A percentile compares a stretch with the other conserved stretches of the same genome.
Conservation (phyloP, 176 grass and related monocot species). For the Paspalum notatum region DNA sequence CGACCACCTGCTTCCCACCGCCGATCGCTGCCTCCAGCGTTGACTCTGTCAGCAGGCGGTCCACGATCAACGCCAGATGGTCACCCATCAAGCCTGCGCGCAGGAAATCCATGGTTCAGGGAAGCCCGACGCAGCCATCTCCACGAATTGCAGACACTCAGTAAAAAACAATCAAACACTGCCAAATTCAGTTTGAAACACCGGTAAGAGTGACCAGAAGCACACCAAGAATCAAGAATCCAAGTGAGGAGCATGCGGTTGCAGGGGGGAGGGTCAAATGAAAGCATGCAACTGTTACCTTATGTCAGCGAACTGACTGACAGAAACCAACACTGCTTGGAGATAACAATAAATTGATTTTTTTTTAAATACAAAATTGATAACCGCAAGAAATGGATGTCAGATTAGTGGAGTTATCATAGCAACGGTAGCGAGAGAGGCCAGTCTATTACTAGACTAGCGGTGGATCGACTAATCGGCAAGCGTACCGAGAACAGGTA, state of each 20-base stretch:
- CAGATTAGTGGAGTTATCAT: background rate
- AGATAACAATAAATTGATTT: background rate
- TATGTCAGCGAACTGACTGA: constrained; percentile 2
- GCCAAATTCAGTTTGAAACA: background rate
- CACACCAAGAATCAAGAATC: constrained; percentile 17
- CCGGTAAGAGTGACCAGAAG: background rate
- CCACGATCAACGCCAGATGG: constrained; percentile 90
- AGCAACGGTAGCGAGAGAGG: background rate
- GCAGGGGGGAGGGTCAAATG: constrained; percentile 15
- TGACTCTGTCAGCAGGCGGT: constrained; percentile 83
- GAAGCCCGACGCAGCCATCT: background rate
- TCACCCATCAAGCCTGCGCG: constrained; percentile 70
- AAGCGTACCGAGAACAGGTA: constrained; percentile 34
- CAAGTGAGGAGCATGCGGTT: background rate
- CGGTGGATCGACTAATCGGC: background rate
- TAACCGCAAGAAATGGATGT: background rate
- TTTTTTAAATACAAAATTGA: background rate
- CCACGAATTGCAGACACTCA: background rate
- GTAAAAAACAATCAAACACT: background rate
- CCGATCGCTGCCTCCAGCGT: constrained; percentile 75
- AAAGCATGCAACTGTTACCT: constrained; percentile 23
- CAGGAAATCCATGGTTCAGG: constrained; percentile 18
- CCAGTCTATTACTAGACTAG: background rate
- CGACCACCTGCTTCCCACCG: constrained; percentile 41
- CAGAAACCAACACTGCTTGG: constrained; percentile 21